Evolutionary conservation across 805 yeast species (phyloP), one percentile per base, ranked within the genome.

Genomic region (Phaffomyces opuntiae): DNA sequence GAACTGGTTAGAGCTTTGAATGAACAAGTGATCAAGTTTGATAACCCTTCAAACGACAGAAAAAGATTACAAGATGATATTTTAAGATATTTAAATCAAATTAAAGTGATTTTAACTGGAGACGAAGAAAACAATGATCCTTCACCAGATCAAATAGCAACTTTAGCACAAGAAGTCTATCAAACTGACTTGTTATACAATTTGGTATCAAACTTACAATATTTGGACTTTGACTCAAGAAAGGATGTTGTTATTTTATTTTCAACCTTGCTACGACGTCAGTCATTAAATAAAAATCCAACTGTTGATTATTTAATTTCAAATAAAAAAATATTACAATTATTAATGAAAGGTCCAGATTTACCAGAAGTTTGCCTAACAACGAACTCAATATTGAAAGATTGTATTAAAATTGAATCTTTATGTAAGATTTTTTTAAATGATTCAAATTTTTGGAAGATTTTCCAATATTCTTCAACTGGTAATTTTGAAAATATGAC

Each of bases 401-500:
- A 90, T 60, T 86, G 95, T 55, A 75, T 88, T 49, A 85, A 84
- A 58, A 80, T 81, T 60, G 96, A 89, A 62, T 73, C 69, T 39
- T 70, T 93, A 45, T 75, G 85, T 32, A 69, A 73, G 44, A 73
- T 75, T 48, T 70, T 88, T 11, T 59, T 91, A 37, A 65, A 72
- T 38, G 80, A 80, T 51, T 74, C 78, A 17, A 67, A 70, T 24
- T 73, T 91, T 51, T 93, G 98, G 98, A 77, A 78, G 50, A 83
- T 80, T 56, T 91, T 93, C 64, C 78, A 76, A 39, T 87, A 85
- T 61, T 86, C 87, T 36, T 83, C 81, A 53, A 70, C 75, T 35
- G 83, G 82, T 5, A 80, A 84, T 27, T 93, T 93, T 67, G 98
- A 93, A 65, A 78, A 86, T 21, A 88, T 96, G 47, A 87, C 96